A percentile compares a stretch with the other conserved stretches of the same genome.
These are phyloP conservation scores for Ceratobasidium sp. DNA, from an alignment of 1,284 basidiomycete genomes.

Conservation along the genomic window DNA sequence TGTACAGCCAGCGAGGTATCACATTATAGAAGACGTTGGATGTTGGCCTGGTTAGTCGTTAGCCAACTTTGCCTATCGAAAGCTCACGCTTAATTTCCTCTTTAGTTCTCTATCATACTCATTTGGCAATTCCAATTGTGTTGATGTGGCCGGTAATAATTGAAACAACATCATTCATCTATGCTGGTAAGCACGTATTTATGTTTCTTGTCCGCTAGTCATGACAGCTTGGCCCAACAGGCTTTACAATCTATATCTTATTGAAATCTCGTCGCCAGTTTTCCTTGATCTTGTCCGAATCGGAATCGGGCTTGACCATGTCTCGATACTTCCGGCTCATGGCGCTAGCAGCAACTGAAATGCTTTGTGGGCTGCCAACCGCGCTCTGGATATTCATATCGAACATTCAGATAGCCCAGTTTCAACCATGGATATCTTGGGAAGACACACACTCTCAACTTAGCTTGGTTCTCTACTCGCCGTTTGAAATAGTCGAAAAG, in stretches of 20 bases:
- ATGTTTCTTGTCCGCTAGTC: not conserved
- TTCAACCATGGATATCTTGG: conserved; percentile 31
- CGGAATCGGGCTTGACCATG: conserved; percentile 15
- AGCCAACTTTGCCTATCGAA: not conserved
- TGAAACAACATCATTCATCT: conserved; percentile 32
- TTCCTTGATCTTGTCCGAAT: conserved; percentile 26
- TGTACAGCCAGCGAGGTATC: conserved; percentile 42
- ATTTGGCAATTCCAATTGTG: conserved; percentile 29
- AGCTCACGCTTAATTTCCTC: not conserved
- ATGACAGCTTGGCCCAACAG: not conserved
- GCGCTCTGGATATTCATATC: conserved; percentile 59
- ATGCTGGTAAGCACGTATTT: conserved; percentile 31
- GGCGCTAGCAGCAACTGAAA: conserved; percentile 65
- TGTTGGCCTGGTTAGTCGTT: conserved; percentile 39
- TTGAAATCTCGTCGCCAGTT: conserved; percentile 40
- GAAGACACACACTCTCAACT: not conserved
- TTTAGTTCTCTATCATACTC: conserved; percentile 34
- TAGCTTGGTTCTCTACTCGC: not conserved
- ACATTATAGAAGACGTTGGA: conserved; percentile 48
- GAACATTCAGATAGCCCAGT: conserved; percentile 54
- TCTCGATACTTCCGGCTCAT: conserved; percentile 66
- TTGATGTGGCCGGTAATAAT: conserved; percentile 44
- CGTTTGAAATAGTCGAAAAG: not conserved
- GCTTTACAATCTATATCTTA: conserved; percentile 45
- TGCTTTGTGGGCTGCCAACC: conserved; percentile 65